These are phyloP conservation scores for Brassica balearica DNA, from an alignment of 441 rosid genomes.

Conservation along the genomic window DNA sequence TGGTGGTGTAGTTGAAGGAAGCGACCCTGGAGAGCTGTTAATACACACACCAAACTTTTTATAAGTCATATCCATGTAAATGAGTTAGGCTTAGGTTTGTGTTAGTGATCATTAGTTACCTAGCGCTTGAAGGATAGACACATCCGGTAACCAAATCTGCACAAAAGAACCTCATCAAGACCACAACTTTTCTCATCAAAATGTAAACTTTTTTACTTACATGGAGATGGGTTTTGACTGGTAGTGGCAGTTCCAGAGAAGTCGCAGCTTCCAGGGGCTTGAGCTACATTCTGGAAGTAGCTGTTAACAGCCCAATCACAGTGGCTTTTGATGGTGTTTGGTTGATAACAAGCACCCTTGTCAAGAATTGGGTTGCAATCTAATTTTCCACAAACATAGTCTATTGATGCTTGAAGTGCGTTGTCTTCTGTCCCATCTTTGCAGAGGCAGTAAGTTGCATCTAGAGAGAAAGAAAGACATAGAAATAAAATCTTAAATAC, in stretches of 20 bases:
- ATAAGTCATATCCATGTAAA: slow-evolving; percentile 3
- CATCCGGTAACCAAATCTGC: slow-evolving; percentile 66
- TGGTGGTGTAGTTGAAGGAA: slow-evolving; percentile 48
- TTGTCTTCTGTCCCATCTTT: slow-evolving; percentile 65
- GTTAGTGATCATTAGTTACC: slow-evolving; percentile 49
- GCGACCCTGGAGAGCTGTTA: slow-evolving; percentile 54
- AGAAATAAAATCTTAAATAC: background rate
- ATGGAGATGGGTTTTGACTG: slow-evolving; percentile 56
- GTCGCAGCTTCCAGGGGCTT: slow-evolving; percentile 68
- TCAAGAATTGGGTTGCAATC: slow-evolving; percentile 76
- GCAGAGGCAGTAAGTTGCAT: slow-evolving; percentile 81
- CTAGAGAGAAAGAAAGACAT: slow-evolving; percentile 42
- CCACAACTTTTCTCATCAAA: background rate
- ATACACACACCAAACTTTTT: background rate
- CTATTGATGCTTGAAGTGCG: slow-evolving; percentile 73
- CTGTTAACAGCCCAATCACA: slow-evolving; percentile 95
- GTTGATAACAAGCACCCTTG: slow-evolving; percentile 73
- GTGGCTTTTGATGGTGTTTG: slow-evolving; percentile 86
- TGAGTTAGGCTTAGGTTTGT: slow-evolving; percentile 17
- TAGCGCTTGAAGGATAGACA: slow-evolving; percentile 63
- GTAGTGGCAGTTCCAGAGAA: slow-evolving; percentile 69
- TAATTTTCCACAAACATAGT: slow-evolving; percentile 94
- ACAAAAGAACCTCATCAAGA: slow-evolving; percentile 23
- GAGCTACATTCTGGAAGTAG: slow-evolving; percentile 81
- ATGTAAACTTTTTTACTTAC: slow-evolving; percentile 43